These are phyloP conservation scores for Gynostemma pentaphyllum DNA, from an alignment of 306 rosid species.

Conservation along the genomic window DNA sequence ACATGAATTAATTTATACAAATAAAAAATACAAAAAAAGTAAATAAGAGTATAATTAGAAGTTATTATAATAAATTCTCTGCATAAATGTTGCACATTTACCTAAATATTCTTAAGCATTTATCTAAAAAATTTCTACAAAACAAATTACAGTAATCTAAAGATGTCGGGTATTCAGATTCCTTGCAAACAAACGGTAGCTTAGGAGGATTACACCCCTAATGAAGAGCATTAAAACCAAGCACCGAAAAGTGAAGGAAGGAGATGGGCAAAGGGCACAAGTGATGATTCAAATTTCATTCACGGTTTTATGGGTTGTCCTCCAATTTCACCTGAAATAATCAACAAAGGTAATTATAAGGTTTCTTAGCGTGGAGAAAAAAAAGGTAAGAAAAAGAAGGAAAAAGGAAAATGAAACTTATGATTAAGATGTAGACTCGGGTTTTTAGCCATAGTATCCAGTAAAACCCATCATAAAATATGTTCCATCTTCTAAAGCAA, in stretches of 20 bases:
- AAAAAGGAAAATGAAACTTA: conserved; percentile 20
- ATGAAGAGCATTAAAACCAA: neutral
- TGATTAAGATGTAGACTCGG: conserved; percentile 40
- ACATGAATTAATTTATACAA: too few species aligned
- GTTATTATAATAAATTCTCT: too few species aligned
- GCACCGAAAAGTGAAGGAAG: neutral
- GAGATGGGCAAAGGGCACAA: conserved; percentile 16
- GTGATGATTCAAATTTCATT: conserved; percentile 37
- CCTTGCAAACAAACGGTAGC: too few species aligned
- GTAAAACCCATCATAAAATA: conserved; percentile 26
- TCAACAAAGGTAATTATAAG: conserved; percentile 37
- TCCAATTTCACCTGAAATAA: conserved; percentile 33
- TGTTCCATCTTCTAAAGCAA: conserved; percentile 40
- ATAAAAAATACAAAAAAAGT: too few species aligned
- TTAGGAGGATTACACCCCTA: too few species aligned
- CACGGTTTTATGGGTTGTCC: conserved; percentile 48
- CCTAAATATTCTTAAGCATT: too few species aligned
- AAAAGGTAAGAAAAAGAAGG: conserved; percentile 17
- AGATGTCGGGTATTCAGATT: too few species aligned
- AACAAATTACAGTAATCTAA: too few species aligned
- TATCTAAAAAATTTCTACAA: too few species aligned
- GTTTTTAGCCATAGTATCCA: conserved; percentile 23
- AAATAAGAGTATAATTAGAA: too few species aligned
- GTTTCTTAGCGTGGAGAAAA: conserved; percentile 26
- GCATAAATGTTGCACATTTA: too few species aligned